Base-by-base conservation (phyloP, 2,329 filamentous ascomycete genomes). In the Trichophyton benhamiae region DNA sequence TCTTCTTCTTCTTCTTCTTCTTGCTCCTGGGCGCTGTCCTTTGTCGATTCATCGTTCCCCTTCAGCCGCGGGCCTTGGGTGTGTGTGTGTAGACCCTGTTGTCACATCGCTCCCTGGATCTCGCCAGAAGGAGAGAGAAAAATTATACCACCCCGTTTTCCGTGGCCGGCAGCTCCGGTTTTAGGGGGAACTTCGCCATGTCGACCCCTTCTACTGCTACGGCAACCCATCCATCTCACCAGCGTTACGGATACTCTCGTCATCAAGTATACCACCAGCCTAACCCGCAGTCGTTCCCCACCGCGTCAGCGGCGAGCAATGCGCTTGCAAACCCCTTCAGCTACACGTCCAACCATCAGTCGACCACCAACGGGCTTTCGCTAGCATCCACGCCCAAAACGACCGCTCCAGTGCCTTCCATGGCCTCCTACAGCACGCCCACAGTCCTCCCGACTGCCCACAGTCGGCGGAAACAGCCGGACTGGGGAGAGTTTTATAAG, bases 401-500 rank as follows among this genome's bases (percentile, higher is more conserved):
- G 11, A 20, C 55, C 22, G 22, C 44, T n/a, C 13, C 53, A 22
- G 48, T 62, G 57, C 61, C 61, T 15, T 22, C 59, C 38, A 58
- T 64, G 60, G 25, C 63, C 15, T 22, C 60, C 17, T 61, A 64
- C 61, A 59, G 48, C n/a, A 44, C 61, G 8, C 53, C 63, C 9
- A 60, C 63, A 13, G 64, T 61, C 6, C 57, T 66, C 2, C 63
- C 64, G 20, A 66, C 64, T n/a, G 63, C 64, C 3, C 63, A 63
- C 22, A 66, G 64, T 49, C 62, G 65, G 41, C 61, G 62, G 48
- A 66, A 65, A 48, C 63, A 66, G 15, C 87, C 88, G 58, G 86
- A 94, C 74, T 94, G 89, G 89, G 79, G 82, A 62, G 83, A 82
- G 65, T 94, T 91, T 71, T 92, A 91, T 74, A 87, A 87, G 71